Evolutionary conservation across 129 eudicot species (phyloP).

Genomic region (Tagetes erecta): DNA sequence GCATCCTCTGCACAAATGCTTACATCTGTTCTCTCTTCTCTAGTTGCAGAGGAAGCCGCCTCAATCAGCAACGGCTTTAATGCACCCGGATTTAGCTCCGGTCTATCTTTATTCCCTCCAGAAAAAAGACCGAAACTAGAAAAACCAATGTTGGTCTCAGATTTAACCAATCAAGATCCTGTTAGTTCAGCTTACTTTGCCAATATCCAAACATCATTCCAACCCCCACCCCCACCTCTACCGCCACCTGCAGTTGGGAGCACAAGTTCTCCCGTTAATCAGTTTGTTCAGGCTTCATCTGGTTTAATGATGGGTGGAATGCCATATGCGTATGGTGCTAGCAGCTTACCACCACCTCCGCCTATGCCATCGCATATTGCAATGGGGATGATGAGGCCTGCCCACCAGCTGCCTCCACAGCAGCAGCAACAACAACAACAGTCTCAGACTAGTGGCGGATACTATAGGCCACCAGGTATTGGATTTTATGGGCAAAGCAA

Average conservation of each 20-base stretch:
- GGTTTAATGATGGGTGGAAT: constrained; percentile 50
- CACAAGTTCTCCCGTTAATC: constrained; percentile 46
- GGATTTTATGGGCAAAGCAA: constrained; percentile 72
- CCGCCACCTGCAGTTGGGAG: constrained; percentile 40
- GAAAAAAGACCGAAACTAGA: constrained; percentile 69
- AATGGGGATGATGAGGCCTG: constrained; percentile 65
- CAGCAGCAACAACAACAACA: constrained; percentile 49
- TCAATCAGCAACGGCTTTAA: constrained; percentile 52
- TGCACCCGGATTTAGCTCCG: constrained; percentile 41
- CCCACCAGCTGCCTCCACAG: constrained; percentile 48
- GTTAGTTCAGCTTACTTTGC: constrained; percentile 36
- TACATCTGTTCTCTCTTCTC: constrained; percentile 75
- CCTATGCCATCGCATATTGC: constrained; percentile 53
- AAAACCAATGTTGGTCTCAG: constrained; percentile 41
- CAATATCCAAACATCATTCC: constrained; percentile 43
- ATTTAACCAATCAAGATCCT: constrained; percentile 40
- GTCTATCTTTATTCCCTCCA: constrained; percentile 40
- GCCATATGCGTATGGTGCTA: constrained; percentile 55
- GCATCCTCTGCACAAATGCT: constrained; percentile 92
- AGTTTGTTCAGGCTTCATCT: constrained; percentile 46
- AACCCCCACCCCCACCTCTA: constrained; percentile 53
- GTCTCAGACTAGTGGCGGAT: constrained; percentile 48
- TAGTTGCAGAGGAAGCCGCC: constrained; percentile 90
- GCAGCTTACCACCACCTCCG: constrained; percentile 66
- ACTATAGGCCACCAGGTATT: constrained; percentile 74